Evolutionary conservation across 352 stramenopile genomes (phyloP), one percentile per base, ranked within the genome.

Genomic region (Globisporangium nagaii): DNA sequence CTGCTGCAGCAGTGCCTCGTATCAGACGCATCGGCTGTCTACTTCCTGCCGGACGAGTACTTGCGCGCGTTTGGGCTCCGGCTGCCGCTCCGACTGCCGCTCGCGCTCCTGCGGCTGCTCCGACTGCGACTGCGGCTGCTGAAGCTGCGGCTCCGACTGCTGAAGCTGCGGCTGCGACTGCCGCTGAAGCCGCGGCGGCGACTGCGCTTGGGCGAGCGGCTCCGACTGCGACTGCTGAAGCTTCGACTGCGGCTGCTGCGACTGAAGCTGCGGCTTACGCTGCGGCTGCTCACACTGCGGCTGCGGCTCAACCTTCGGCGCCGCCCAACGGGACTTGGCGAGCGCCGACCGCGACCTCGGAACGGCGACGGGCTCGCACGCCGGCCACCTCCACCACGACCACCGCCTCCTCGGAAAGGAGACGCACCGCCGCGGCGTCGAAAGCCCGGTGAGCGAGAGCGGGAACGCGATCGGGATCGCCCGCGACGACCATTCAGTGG

Each of bases 381-480:
- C 4, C 59, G 62, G 43, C 57, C 63, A 11, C 60, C 52, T 13
- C 40, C 42, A 50, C 43, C 17, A 50, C 67, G 62, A 45, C 60
- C 52, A 22, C 39, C 39, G 39, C 65, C 64, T 19, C 68, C 63
- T 17, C 68, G 58, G 41, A 80, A 79, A 1, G 71, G 71, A 12
- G 74, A 76, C 7, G 65, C 31, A 3, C 34, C 66, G 15, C 71
- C 64, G 13, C 75, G 73, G 20, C 75, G 69, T 45, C 73, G 68
- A 32, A 71, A 72, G 2, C 22, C 56, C 1, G 75, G 70, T 17
- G 74, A 85, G 11, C 68, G 65, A 19, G 61, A 78, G 22, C 71
- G 60, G 7, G 70, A 70, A 1, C 68, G 48, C 1, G 62, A 59
- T 11, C 43, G 28, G 53, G 47, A 31, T 12, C 27, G 10, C 11